Evolutionary conservation across 2,329 filamentous ascomycete species (phyloP), one percentile per base, ranked within the genome.

Genomic region (Apiospora malaysiana): DNA sequence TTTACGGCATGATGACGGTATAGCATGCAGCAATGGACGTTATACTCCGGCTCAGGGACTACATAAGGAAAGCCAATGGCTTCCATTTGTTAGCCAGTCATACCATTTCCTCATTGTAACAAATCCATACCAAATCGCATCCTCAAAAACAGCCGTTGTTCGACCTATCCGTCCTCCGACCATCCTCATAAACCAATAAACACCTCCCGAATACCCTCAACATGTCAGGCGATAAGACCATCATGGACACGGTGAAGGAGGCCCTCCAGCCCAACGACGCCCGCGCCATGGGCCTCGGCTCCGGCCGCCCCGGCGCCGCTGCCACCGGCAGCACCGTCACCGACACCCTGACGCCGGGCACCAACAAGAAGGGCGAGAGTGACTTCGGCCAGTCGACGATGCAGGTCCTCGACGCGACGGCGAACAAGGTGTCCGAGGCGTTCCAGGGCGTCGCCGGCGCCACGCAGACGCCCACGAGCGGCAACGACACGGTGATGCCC

Each of bases 251-350:
- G 16, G 25, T 68, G 16, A 68, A 68, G 66, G 66, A 68, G 18
- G 66, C 25, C 7, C 66, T 68, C 43, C 66, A 68, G 66, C 66
- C 66, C 43, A 68, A 68, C 43, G 66, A 68, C 16, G 66, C 66
- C 21, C 66, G 66, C 66, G 43, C 66, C 66, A 45, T 47, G 66
- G 66, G 66, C 16, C 42, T 68, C 18, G 46, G 43, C 25, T 46
- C 66, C 66, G 66, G 66, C 66, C 66, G 14, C 42, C 66, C 66
- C 9, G 32, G 46, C 25, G 43, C 25, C 43, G n/a, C 25, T 25
- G 43, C 66, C 8, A 9, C 46, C 66, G 25, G 46, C 16, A 47
- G 23, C 43, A 68, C 25, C 66, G 66, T 47, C 14, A 47, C 43
- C 14, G 66, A 68, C 43, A 47, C 42, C 0, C 66, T 68, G 42